Evolutionary conservation across 2,329 filamentous ascomycete genomes (phyloP).

Genomic region (Neonectria coccinea): DNA sequence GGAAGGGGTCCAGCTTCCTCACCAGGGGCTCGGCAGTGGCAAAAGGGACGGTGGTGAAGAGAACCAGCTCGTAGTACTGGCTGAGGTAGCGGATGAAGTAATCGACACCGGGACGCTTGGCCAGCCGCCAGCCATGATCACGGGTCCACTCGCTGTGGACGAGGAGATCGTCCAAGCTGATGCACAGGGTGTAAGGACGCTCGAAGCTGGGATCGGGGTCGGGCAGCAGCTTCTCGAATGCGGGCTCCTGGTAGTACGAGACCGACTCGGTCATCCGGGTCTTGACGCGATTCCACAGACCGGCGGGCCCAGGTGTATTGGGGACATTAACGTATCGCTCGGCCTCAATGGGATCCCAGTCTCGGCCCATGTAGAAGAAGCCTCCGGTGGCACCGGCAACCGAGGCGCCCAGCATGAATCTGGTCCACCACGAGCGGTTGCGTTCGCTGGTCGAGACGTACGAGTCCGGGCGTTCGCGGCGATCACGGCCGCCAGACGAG

Average conservation of each 20-base stretch:
- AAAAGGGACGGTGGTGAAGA: slow-evolving; percentile 91
- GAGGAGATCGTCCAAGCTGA: slow-evolving; percentile 93
- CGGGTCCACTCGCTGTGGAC: slow-evolving; percentile 95
- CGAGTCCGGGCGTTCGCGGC: slow-evolving; percentile 66
- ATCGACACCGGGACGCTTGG: slow-evolving; percentile 94
- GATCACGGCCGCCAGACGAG: slow-evolving; percentile 43
- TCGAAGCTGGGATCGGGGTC: slow-evolving; percentile 82
- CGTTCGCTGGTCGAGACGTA: slow-evolving; percentile 94
- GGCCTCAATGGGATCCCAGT: slow-evolving; percentile 88
- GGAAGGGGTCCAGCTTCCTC: slow-evolving; percentile 93
- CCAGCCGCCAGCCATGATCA: slow-evolving; percentile 94
- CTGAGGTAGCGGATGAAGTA: slow-evolving; percentile 97
- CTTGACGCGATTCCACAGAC: slow-evolving; percentile 85
- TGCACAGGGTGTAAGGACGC: slow-evolving; percentile 90
- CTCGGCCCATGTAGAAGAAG: slow-evolving; percentile 82
- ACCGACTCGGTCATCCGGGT: slow-evolving; percentile 81
- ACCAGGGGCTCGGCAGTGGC: slow-evolving; percentile 88
- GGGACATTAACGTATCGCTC: slow-evolving; percentile 76
- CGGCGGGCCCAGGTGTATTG: slow-evolving; percentile 79
- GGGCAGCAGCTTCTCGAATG: slow-evolving; percentile 92
- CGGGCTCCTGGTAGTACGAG: slow-evolving; percentile 95
- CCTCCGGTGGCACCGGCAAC: slow-evolving; percentile 67
- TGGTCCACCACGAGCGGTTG: slow-evolving; percentile 80
- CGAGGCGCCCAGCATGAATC: slow-evolving; percentile 76
- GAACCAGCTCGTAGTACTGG: slow-evolving; percentile 97